Evolutionary conservation across 2,329 filamentous ascomycete species (phyloP).

Genomic region (Grosmannia clavigera): DNA sequence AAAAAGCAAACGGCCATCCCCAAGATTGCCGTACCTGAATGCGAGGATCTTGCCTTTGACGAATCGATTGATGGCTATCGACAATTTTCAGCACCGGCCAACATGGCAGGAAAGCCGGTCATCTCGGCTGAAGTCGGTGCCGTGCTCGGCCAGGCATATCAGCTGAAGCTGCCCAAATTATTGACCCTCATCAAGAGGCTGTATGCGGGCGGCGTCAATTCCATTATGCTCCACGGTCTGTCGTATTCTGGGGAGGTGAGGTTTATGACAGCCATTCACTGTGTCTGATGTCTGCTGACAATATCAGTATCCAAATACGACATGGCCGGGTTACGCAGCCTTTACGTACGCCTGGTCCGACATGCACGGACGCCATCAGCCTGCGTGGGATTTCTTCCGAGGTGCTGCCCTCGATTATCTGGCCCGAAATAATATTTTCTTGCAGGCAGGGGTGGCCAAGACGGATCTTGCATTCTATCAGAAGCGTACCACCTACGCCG

Average conservation of each 20-base stretch:
- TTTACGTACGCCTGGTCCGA: slow-evolving; percentile 22
- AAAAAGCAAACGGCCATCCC: slow-evolving; percentile 20
- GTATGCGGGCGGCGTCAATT: slow-evolving; percentile 12
- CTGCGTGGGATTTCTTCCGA: slow-evolving; percentile 26
- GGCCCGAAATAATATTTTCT: slow-evolving; percentile 23
- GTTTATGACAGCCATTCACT: slow-evolving; percentile 1
- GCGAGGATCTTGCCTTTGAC: slow-evolving; percentile 24
- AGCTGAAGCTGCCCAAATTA: not conserved
- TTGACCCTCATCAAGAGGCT: not conserved
- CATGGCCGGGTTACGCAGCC: slow-evolving; percentile 34
- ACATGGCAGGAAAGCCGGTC: slow-evolving; percentile 23
- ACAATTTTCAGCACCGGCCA: slow-evolving; percentile 26
- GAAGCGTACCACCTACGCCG: slow-evolving; percentile 10
- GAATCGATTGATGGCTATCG: slow-evolving; percentile 26
- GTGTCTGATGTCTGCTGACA: not conserved
- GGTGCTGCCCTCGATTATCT: slow-evolving; percentile 23
- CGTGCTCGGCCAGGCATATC: slow-evolving; percentile 3
- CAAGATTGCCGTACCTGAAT: slow-evolving; percentile 25
- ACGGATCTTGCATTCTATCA: slow-evolving; percentile 29
- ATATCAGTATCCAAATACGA: slow-evolving; percentile 27
- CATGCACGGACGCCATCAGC: slow-evolving; percentile 26
- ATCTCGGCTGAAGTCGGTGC: slow-evolving; percentile 28
- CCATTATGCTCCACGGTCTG: slow-evolving; percentile 30
- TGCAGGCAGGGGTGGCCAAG: slow-evolving; percentile 25
- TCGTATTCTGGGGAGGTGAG: slow-evolving; percentile 19